Base-by-base conservation (phyloP, 148 eudicot species). In the Mesembryanthemum crystallinum region DNA sequence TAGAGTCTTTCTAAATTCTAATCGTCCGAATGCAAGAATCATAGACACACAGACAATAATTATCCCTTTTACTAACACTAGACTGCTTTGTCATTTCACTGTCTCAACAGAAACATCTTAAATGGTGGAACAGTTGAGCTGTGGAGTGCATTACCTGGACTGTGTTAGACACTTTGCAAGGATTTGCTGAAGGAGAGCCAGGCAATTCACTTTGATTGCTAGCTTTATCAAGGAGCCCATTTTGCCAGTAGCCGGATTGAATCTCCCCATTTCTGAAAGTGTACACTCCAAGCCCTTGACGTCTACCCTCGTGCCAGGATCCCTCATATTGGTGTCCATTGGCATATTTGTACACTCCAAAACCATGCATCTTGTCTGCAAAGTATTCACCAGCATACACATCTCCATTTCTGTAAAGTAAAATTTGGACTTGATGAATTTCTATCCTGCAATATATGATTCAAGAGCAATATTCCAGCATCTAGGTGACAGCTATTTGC, bases 301-400 rank as follows among this genome's bases (percentile, higher is more conserved):
- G 65, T 64, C 69, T 64, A 0, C 86, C 86, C 62, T 83, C 86
- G 28, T 83, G 86, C 86, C 86, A 83, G 32, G 86, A 80, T 28
- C 86, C 86, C 72, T 83, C 83, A 11, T 83, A 83, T 54, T 78
- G 75, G 64, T 83, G 86, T 0, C 86, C 86, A 70, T 83, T 83
- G 17, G 55, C 83, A 21, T 73, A 83, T 63, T 78, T 73, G 23
- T 80, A 83, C 20, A 83, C 86, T 59, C 86, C 86, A 37, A 83
- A 83, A 18, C 86, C 83, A 57, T 83, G 83, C 78, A 83, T 80
- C 75, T 80, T 83, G 71, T 83, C 86, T 25, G 81, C 81, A 77
- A 83, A 83, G 64, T 83, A 83, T 70, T 83, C 86, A 30, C 86
- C 86, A 70, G 78, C 78, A 74, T 76, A 83, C 20, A 77, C 74